These are phyloP conservation scores for Xylariales sp. DNA, from an alignment of 2,329 filamentous ascomycete genomes.

Conservation along the genomic window DNA sequence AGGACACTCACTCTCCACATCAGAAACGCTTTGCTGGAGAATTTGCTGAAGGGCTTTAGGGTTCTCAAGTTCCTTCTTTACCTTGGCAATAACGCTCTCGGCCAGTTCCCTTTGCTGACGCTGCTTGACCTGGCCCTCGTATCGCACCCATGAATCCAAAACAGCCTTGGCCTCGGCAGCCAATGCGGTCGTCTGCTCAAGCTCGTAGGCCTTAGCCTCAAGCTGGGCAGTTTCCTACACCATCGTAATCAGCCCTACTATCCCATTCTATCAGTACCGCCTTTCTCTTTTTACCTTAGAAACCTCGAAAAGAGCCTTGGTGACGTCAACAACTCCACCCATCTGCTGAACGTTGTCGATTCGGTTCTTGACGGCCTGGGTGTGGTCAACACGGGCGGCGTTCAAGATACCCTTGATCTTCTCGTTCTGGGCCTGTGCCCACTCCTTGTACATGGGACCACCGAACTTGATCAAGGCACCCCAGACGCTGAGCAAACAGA, in stretches of 20 bases:
- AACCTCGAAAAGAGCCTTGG: constrained; percentile 96
- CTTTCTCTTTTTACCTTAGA: constrained; percentile 79
- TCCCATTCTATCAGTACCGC: neutral
- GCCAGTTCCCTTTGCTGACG: constrained; percentile 97
- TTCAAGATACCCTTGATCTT: constrained; percentile 98
- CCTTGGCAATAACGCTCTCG: constrained; percentile 93
- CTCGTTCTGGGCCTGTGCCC: constrained; percentile 87
- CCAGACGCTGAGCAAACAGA: constrained; percentile 95
- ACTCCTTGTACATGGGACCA: constrained; percentile 90
- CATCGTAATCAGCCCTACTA: constrained; percentile 37
- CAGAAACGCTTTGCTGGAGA: constrained; percentile 92
- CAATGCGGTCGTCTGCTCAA: constrained; percentile 95
- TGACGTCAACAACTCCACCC: constrained; percentile 92
- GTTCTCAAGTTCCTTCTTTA: constrained; percentile 98
- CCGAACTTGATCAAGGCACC: constrained; percentile 91
- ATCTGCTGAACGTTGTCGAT: constrained; percentile 97
- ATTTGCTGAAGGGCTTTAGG: constrained; percentile 98
- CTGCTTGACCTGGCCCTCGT: constrained; percentile 98
- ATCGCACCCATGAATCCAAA: constrained; percentile 98
- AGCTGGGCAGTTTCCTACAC: constrained; percentile 92
- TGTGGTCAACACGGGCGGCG: constrained; percentile 93
- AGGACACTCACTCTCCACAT: constrained; percentile 84
- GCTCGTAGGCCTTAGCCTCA: constrained; percentile 95
- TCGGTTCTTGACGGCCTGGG: constrained; percentile 91
- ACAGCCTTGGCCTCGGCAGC: constrained; percentile 94